Evolutionary conservation across 371 early-diverging fungal species (phyloP).

Genomic region (Apophysomyces ossiformis): DNA sequence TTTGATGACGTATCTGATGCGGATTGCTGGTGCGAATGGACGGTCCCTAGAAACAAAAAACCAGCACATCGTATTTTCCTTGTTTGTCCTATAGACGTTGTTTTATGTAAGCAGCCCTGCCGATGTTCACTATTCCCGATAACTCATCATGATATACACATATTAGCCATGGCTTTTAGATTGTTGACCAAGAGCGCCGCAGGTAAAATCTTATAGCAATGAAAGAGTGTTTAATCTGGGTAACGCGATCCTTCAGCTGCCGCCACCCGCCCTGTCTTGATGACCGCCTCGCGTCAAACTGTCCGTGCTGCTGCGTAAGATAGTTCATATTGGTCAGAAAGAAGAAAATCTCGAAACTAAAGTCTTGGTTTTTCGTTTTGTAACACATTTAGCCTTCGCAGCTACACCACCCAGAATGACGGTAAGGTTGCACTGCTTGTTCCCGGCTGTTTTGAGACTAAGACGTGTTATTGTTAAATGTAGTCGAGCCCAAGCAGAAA

Average conservation of each 20-base stretch:
- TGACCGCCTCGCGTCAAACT: constrained; percentile 44
- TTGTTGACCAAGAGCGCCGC: constrained; percentile 40
- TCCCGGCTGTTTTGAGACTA: neutral
- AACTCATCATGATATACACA: neutral
- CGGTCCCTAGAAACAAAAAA: no score
- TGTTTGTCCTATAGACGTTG: no score
- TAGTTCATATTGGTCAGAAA: no score
- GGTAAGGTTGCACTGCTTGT: constrained; percentile 21
- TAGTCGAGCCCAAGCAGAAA: constrained; percentile 66
- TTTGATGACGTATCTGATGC: no score
- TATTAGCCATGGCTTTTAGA: constrained; percentile 18
- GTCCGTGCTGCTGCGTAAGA: constrained; percentile 51
- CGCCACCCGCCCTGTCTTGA: constrained; percentile 48
- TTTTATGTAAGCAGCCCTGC: no score
- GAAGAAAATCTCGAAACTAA: neutral
- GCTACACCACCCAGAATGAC: constrained; percentile 43
- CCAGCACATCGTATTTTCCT: no score
- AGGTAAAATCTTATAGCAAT: constrained; percentile 18
- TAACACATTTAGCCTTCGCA: constrained; percentile 34
- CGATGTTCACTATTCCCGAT: no score
- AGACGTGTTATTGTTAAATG: constrained; percentile 5
- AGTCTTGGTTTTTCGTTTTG: neutral
- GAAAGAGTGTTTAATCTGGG: neutral
- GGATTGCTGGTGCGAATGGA: no score
- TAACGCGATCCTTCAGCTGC: constrained; percentile 27